Conservation (phyloP, 371 early-diverging fungal species). For the Circinella umbellata region DNA sequence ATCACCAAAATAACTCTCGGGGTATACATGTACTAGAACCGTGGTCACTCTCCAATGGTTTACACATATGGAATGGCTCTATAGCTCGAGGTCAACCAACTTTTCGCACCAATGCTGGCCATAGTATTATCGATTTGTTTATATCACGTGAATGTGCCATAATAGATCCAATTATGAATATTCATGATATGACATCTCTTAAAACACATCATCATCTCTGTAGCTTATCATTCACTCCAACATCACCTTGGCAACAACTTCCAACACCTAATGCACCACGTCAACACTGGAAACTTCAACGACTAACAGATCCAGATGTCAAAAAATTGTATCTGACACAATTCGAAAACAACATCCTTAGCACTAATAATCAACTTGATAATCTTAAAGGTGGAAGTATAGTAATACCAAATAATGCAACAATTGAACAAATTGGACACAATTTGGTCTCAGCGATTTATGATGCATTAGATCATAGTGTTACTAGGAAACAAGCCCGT, state of each 20-base stretch:
- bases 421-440: not conserved
- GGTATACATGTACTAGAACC: not conserved
- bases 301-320: slow-evolving; percentile 2
- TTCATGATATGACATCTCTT: not conserved
- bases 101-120: not conserved
- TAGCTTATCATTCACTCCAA: not conserved
- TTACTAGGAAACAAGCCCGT: not conserved
- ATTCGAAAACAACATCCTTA: not conserved
- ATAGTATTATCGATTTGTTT: slow-evolving; percentile 19
- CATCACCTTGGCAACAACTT: not conserved
- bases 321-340: not conserved
- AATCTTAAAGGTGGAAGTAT: not conserved
- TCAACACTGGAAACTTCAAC: slow-evolving; percentile 10
- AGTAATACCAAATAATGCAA: not conserved
- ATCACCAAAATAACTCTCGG: not conserved
- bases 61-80: slow-evolving; percentile 5
- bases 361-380: not conserved
- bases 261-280: slow-evolving; percentile 9
- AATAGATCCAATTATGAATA: not conserved
- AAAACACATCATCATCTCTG: slow-evolving; percentile 13
- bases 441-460: not conserved
- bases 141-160: not conserved
- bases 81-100: slow-evolving; percentile 6
- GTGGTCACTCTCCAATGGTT: not conserved
- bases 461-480: slow-evolving; percentile 15